Percentiles rank a stretch among this genome's conserved stretches.
Evolutionary conservation across 805 yeast species (phyloP).

Genomic region (Ogataea kodamae): DNA sequence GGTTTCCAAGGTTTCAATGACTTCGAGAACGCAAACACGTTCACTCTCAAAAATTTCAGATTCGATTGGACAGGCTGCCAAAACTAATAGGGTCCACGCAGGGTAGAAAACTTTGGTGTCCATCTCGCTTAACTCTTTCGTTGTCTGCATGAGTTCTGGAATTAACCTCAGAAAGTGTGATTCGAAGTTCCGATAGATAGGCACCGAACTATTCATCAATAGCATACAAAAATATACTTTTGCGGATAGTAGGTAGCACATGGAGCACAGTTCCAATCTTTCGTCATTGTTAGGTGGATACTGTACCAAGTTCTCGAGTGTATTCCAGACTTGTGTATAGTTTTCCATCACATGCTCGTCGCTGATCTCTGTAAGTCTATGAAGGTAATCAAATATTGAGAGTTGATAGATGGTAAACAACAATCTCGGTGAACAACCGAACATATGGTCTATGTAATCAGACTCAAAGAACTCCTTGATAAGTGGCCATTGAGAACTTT

Average conservation of each 20-base stretch:
- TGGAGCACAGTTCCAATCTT: slow-evolving; percentile 22
- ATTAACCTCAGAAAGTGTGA: slow-evolving; percentile 4
- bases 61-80: slow-evolving; percentile 20
- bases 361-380: slow-evolving; percentile 8
- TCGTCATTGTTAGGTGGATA: slow-evolving; percentile 1
- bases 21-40: slow-evolving; percentile 19
- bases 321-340: slow-evolving; percentile 14
- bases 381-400: slow-evolving; percentile 18
- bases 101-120: slow-evolving; percentile 26
- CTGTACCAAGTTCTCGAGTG: slow-evolving; percentile 13
- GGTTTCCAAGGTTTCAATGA: slow-evolving; percentile 19
- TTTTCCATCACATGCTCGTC: slow-evolving; percentile 2
- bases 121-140: slow-evolving; percentile 12
- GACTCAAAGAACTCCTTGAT: slow-evolving; percentile 25
- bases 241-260: slow-evolving; percentile 20
- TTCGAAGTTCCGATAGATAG: slow-evolving; percentile 11
- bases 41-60: slow-evolving; percentile 10
- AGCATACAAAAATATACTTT: slow-evolving; percentile 21
- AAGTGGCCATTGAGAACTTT: slow-evolving; percentile 25
- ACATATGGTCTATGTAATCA: slow-evolving; percentile 30
- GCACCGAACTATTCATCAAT: slow-evolving; percentile 10
- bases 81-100: slow-evolving; percentile 31
- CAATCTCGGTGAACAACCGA: slow-evolving; percentile 34
- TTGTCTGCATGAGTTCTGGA: slow-evolving; percentile 11
- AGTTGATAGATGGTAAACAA: slow-evolving; percentile 25